A percentile compares a stretch with the other conserved stretches of the same genome.
phyloP scores from a whole-genome alignment of 2,329 filamentous ascomycete species.

The Tolypocladium guangdongense region DNA sequence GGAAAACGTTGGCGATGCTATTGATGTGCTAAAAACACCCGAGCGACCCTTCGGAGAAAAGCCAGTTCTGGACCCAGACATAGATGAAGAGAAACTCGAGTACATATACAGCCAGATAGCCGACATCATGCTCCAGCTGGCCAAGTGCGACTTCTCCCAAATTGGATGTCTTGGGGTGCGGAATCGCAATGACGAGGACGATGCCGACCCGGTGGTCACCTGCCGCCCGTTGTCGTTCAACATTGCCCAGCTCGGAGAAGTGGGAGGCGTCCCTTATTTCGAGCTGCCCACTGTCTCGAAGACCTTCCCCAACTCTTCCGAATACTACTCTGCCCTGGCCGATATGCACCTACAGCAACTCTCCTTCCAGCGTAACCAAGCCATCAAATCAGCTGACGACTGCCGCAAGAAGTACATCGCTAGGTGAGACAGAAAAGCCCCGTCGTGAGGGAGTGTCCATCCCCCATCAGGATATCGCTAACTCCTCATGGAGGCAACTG shows the following conservation, averaged over 20 bases:
- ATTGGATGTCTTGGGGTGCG: constrained; percentile 25
- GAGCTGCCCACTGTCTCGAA: not conserved
- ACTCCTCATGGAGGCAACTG: constrained; percentile 7
- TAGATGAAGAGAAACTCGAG: constrained; percentile 20
- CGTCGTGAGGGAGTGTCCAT: too few relatives aligned
- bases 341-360: constrained; percentile 27
- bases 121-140: constrained; percentile 29
- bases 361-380: constrained; percentile 26
- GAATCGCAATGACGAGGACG: constrained; percentile 6
- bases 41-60: constrained; percentile 10
- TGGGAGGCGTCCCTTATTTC: not conserved
- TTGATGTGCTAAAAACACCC: constrained; percentile 16
- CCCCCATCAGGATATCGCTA: not conserved
- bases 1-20: constrained; percentile 15
- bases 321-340: constrained; percentile 24
- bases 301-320: constrained; percentile 2
- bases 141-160: constrained; percentile 16
- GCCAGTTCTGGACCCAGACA: constrained; percentile 21
- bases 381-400: constrained; percentile 22
- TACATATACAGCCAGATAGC: constrained; percentile 28
- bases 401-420: constrained; percentile 28
- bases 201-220: not conserved
- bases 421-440: constrained; percentile 12
- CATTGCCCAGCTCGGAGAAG: not conserved
- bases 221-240: not conserved